These are phyloP conservation scores for Rhododendron mucronatum DNA, from an alignment of 148 eudicot genomes.

Conservation along the genomic window DNA sequence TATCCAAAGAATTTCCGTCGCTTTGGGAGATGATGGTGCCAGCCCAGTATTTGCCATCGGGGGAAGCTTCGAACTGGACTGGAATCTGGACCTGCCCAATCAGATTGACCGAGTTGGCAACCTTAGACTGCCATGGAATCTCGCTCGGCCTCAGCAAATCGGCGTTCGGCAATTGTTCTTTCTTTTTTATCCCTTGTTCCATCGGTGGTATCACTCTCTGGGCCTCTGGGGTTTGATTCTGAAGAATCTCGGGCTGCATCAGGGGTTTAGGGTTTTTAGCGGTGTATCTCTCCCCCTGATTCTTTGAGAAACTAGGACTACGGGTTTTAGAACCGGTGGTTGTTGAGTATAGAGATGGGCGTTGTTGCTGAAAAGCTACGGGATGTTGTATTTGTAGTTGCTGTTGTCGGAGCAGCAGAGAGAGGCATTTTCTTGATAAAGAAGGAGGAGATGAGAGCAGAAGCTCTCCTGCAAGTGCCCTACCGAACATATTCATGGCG, in stretches of 20 bases:
- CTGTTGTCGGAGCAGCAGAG: neutral
- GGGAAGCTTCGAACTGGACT: constrained; percentile 27
- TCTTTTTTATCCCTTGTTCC: neutral
- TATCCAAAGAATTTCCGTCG: neutral
- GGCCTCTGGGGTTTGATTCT: neutral
- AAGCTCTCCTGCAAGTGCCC: neutral
- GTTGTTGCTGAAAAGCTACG: neutral
- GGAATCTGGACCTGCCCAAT: constrained; percentile 48
- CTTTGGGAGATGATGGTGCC: constrained; percentile 39
- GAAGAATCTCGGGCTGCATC: neutral
- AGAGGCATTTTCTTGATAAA: neutral
- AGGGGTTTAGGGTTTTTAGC: neutral
- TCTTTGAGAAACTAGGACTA: neutral
- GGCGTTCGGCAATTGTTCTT: neutral
- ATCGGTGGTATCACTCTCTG: neutral
- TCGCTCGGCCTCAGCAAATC: constrained; percentile 36
- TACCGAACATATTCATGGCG: neutral
- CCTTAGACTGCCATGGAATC: constrained; percentile 55
- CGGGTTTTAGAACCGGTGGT: neutral
- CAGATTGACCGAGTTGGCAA: constrained; percentile 51
- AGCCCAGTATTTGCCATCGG: constrained; percentile 56
- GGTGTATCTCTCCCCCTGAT: neutral
- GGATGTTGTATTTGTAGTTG: neutral
- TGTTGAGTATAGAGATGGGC: constrained; percentile 9
- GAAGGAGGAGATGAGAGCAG: neutral